These are phyloP conservation scores for Serpula lacrymans DNA, from an alignment of 768 basidiomycete species.

Conservation along the genomic window DNA sequence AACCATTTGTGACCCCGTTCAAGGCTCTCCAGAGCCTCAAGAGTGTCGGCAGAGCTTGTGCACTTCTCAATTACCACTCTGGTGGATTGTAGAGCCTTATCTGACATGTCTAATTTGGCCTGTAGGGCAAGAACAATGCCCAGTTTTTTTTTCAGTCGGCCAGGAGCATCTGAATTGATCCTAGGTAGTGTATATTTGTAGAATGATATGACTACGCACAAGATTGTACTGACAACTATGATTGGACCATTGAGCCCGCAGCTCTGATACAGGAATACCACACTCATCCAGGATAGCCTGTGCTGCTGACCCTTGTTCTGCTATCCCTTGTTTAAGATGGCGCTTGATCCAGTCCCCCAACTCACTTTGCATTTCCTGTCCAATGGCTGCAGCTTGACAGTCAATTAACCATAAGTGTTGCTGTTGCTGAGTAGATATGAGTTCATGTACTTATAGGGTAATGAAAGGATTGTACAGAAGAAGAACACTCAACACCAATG, in stretches of 20 bases:
- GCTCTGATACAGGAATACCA: constrained; percentile 10
- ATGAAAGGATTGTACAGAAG: too few relatives aligned
- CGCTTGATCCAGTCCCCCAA: constrained; percentile 32
- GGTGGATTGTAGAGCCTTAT: constrained; percentile 16
- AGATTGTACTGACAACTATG: too few relatives aligned
- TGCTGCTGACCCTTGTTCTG: constrained; percentile 10
- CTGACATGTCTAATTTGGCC: constrained; percentile 22
- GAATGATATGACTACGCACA: too few relatives aligned
- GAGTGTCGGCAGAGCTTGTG: constrained; percentile 4
- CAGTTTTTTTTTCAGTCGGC: constrained; percentile 27
- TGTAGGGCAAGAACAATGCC: constrained; percentile 29
- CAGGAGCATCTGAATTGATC: too few relatives aligned
- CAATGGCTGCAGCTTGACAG: constrained; percentile 24
- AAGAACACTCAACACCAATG: constrained; percentile 5
- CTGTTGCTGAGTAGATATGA: too few relatives aligned
- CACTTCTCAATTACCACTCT: constrained; percentile 6
- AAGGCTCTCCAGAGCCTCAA: constrained; percentile 15
- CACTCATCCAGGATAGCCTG: constrained; percentile 13
- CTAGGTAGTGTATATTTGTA: too few relatives aligned
- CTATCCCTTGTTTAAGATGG: constrained; percentile 13
- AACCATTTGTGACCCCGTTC: constrained; percentile 16
- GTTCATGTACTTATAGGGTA: too few relatives aligned
- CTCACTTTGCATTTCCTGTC: constrained; percentile 18
- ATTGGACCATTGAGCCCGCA: constrained; percentile 32
- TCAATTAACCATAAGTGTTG: constrained; percentile 33